These are phyloP conservation scores for Xylaria nigripes DNA, from an alignment of 495 filamentous ascomycete genomes.

Conservation along the genomic window DNA sequence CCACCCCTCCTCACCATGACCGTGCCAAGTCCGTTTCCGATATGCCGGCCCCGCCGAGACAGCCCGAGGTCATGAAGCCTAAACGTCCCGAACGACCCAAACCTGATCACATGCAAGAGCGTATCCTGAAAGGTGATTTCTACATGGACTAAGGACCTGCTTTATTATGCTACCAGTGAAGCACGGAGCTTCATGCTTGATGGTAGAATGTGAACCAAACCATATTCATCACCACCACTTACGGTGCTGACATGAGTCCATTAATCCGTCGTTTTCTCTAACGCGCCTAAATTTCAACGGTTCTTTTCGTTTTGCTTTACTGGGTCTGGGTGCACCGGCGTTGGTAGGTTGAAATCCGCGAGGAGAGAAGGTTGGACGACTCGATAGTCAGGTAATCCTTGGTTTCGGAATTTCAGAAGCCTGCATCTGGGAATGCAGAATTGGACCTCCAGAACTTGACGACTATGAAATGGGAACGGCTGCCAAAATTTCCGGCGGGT, in stretches of 20 bases:
- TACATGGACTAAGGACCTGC: slow-evolving; percentile 77
- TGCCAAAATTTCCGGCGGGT: neutral
- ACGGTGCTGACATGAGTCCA: neutral
- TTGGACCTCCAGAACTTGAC: neutral
- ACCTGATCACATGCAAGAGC: slow-evolving; percentile 89
- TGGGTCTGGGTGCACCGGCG: neutral
- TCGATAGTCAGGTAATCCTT: too few species aligned
- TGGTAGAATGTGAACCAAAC: neutral
- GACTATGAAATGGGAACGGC: neutral
- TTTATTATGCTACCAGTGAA: neutral
- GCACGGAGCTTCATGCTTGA: neutral
- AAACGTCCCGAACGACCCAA: slow-evolving; percentile 52
- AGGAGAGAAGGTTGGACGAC: neutral
- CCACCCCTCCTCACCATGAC: slow-evolving; percentile 42
- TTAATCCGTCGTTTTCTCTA: neutral
- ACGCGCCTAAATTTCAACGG: neutral
- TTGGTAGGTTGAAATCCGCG: neutral
- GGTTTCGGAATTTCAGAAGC: neutral
- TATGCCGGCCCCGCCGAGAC: slow-evolving; percentile 54
- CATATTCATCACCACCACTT: neutral
- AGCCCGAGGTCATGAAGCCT: slow-evolving; percentile 32
- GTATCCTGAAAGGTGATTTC: slow-evolving; percentile 94
- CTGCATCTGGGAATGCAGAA: neutral
- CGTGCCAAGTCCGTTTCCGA: slow-evolving; percentile 60
- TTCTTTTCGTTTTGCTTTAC: neutral